phyloP scores from a whole-genome alignment of 208 protist species.

The Leptomonas seymouri region DNA sequence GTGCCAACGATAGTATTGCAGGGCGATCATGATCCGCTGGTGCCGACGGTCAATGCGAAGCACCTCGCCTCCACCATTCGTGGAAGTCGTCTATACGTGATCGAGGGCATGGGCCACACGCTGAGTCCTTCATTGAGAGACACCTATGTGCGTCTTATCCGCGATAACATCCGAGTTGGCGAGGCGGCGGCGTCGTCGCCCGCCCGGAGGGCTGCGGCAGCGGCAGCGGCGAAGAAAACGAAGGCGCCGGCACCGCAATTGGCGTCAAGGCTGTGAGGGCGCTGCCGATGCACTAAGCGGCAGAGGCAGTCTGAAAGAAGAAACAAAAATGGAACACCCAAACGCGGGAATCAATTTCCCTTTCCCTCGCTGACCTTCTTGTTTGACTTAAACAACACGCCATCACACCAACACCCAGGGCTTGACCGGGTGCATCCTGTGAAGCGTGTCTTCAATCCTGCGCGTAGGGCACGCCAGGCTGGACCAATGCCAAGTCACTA shows the following conservation, averaged over 20 bases:
- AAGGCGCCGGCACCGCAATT: neutral
- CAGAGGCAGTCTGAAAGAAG: too few relatives aligned
- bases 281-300: too few relatives aligned
- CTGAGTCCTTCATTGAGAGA: slow-evolving; percentile 41
- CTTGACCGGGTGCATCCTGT: too few relatives aligned
- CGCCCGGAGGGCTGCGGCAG: slow-evolving; percentile 8
- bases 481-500: too few relatives aligned
- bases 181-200: slow-evolving; percentile 20
- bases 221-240: neutral
- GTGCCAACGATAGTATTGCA: slow-evolving; percentile 79
- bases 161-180: slow-evolving; percentile 31
- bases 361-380: too few relatives aligned
- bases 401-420: too few relatives aligned
- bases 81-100: slow-evolving; percentile 35
- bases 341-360: too few relatives aligned
- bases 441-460: too few relatives aligned
- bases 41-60: slow-evolving; percentile 48
- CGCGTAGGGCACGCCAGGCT: too few relatives aligned
- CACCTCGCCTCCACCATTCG: slow-evolving; percentile 49
- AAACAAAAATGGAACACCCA: too few relatives aligned
- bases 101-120: slow-evolving; percentile 71
- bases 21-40: slow-evolving; percentile 61
- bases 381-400: too few relatives aligned
- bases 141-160: slow-evolving; percentile 28
- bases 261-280: slow-evolving; percentile 30